Percentiles rank a stretch among this genome's conserved stretches.
Conservation (phyloP, 352 stramenopile species). For the Globisporangium splendens region DNA sequence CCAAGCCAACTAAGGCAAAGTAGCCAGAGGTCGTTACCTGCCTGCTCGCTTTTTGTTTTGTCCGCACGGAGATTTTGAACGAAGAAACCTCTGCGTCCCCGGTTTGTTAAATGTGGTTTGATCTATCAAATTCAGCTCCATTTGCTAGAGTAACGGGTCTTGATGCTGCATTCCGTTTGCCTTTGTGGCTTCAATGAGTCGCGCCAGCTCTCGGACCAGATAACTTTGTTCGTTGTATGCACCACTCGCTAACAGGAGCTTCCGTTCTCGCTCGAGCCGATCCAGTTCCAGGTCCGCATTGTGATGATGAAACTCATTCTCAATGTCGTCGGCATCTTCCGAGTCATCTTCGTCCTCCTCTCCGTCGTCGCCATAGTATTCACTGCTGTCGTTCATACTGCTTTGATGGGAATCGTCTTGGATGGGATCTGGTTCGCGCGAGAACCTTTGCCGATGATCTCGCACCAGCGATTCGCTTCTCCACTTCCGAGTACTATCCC, state of each 20-base stretch:
- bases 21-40: not conserved
- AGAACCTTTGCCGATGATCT: not conserved
- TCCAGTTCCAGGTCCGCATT: conserved; percentile 28
- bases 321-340: not conserved
- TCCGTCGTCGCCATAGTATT: conserved; percentile 13
- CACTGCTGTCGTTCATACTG: conserved; percentile 10
- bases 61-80: conserved; percentile 11
- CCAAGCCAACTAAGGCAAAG: conserved; percentile 18
- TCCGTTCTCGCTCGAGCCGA: conserved; percentile 48
- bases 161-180: conserved; percentile 10
- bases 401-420: not conserved
- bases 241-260: conserved; percentile 54
- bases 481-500: not conserved
- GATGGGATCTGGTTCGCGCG: not conserved
- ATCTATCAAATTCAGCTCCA: not conserved
- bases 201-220: conserved; percentile 61
- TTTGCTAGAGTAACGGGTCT: conserved; percentile 1
- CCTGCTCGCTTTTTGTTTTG: not conserved
- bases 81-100: conserved; percentile 8
- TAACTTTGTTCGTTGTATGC: conserved; percentile 62
- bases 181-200: conserved; percentile 37
- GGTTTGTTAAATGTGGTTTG: conserved; percentile 1
- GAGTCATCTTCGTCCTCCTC: not conserved
- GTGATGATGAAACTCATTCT: conserved; percentile 10
- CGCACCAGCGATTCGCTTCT: not conserved